Conservation (phyloP, 1,284 basidiomycete species). For the Ustilago shanxiensis region DNA sequence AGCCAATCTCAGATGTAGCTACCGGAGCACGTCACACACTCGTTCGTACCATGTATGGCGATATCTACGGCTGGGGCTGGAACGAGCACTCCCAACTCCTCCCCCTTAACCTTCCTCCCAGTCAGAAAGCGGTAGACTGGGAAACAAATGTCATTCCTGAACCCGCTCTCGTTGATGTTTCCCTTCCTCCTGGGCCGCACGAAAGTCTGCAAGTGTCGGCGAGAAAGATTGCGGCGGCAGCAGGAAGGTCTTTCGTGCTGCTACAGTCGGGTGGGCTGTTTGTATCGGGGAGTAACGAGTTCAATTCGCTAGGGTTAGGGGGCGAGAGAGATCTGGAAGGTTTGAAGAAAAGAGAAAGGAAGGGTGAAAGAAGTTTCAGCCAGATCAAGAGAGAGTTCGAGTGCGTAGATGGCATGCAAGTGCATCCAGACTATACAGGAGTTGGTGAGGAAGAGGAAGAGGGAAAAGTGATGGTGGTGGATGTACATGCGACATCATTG, state of each 20-base stretch:
- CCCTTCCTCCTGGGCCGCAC: neutral
- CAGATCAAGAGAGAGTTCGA: conserved; percentile 29
- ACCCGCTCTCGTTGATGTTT: conserved; percentile 15
- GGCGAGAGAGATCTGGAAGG: neutral
- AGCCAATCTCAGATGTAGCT: neutral
- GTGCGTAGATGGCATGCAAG: conserved; percentile 29
- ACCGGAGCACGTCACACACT: conserved; percentile 28
- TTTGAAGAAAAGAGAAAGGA: conserved; percentile 12
- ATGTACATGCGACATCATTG: conserved; percentile 23
- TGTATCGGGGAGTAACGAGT: conserved; percentile 26
- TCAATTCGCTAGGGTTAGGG: conserved; percentile 12
- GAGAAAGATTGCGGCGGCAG: neutral
- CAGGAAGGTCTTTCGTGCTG: conserved; percentile 16
- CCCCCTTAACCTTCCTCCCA: neutral
- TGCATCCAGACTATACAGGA: conserved; percentile 3
- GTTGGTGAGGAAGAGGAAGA: neutral
- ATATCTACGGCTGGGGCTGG: conserved; percentile 51
- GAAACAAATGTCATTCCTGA: conserved; percentile 16
- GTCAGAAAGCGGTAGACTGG: neutral
- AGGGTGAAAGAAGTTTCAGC: conserved; percentile 20
- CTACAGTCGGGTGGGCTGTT: neutral
- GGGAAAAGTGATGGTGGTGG: conserved; percentile 9
- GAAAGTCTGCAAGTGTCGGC: neutral
- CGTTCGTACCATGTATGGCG: conserved; percentile 19
- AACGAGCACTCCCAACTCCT: conserved; percentile 30